Base-by-base conservation (phyloP, 352 stramenopile genomes). In the Phytophthora pistaciae region DNA sequence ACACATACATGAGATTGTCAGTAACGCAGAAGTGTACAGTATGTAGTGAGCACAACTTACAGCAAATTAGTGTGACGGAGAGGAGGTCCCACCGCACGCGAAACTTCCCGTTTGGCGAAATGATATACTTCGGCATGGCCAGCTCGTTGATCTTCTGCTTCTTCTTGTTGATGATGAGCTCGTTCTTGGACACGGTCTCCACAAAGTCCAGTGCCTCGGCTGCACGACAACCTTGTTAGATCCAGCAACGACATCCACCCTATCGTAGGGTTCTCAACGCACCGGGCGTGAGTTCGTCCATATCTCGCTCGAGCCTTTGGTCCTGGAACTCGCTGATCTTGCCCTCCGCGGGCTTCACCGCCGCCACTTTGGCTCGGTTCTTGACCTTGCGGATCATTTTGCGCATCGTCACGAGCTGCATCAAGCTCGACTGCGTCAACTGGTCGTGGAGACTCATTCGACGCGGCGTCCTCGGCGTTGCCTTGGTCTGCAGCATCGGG, bases 111-210 rank as follows among this genome's bases (percentile, higher is more conserved):
- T 92, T 62, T 0, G 86, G 88, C n/a, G 84, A 93, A 44, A 94
- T 89, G 58, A 95, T 71, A 55, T 85, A 94, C 68, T 77, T 86
- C 1, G 86, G 88, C 13, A 98, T 85, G 38, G 65, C 93, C 13
- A 84, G 88, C 36, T 96, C 90, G 52, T 97, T 87, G 59, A 96
- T 90, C 21, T 90, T 86, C 52, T 93, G 80, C 48, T 91, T 86
- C 57, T 91, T 91, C 64, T 95, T 91, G 66, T 96, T 97, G 56
- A 97, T 95, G 56, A 96, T 91, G 56, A 91, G 88, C 44, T 90
- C 90, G 18, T 96, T 87, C 60, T 87, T 87, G 13, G 84, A 90
- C 13, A 84, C 86, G 1, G 81, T 81, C 70, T 94, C 85, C 21
- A 93, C 88, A 77, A 95, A 93, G 60, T 91, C 78, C 36, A 93